Percentiles rank a stretch among this genome's conserved stretches.
phyloP scores from a whole-genome alignment of 768 basidiomycete species.

The Rhodotorula kratochvilovae region DNA sequence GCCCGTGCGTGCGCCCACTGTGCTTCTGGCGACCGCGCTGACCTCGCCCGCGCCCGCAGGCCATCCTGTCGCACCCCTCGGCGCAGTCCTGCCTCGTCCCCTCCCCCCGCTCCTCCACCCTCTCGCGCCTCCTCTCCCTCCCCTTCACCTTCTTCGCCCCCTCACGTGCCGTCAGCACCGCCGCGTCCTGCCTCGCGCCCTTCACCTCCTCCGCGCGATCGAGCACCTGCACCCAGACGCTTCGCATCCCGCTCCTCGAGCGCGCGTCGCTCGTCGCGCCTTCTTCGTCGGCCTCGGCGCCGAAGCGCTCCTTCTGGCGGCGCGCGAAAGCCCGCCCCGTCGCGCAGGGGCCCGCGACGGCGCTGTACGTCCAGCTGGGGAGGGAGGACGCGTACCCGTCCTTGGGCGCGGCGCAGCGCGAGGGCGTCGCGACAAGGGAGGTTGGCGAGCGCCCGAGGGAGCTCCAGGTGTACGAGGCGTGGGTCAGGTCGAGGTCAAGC shows the following conservation, averaged over 20 bases:
- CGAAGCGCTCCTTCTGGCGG: neutral
- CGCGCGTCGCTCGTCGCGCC: neutral
- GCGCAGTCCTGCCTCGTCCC: neutral
- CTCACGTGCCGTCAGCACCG: neutral
- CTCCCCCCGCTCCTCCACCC: neutral
- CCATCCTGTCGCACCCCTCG: neutral
- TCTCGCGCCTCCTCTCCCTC: neutral
- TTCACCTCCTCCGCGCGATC: neutral
- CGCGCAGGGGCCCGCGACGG: neutral
- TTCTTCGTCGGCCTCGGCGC: neutral
- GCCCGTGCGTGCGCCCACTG: constrained; percentile 3
- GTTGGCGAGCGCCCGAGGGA: neutral
- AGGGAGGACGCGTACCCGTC: constrained; percentile 13
- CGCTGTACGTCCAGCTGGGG: neutral
- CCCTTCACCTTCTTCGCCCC: neutral
- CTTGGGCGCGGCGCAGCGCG: neutral
- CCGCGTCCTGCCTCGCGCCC: neutral
- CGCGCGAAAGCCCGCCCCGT: neutral
- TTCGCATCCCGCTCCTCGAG: constrained; percentile 12
- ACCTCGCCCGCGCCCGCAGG: neutral
- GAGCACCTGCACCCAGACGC: neutral
- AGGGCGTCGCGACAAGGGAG: neutral
- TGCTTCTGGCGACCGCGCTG: neutral
- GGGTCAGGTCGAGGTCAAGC: constrained; percentile 8
- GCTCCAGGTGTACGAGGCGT: constrained; percentile 31